Base-by-base conservation (phyloP, 2,329 filamentous ascomycete genomes). In the Cadophora malorum region DNA sequence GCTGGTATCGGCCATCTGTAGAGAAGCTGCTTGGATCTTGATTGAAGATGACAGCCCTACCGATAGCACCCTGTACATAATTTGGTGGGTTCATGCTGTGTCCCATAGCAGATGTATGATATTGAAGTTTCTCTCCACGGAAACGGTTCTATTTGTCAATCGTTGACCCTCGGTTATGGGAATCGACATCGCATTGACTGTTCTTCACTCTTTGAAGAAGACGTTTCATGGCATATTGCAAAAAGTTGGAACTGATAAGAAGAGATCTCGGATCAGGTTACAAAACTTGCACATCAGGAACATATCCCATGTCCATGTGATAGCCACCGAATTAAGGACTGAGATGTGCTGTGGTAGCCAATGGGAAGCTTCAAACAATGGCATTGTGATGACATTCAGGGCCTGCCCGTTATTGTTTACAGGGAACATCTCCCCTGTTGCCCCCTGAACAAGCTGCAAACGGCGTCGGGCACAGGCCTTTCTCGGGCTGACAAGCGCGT, bases 311-410 rank as follows among this genome's bases (percentile, higher is more conserved):
- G 33, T 59, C 5, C 21, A 59, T 59, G 56, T 25, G 56, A 59
- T 59, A 45, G 21, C 19, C n/a, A 59, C 56, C n/a, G 35, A 41
- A 41, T 23, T 38, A 14, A 41, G 55, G 33, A 41, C 21, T 59
- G 55, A 41, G 14, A 41, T 25, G 21, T 23, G 6, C 52, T n/a
- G 52, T 55, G 52, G 25, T 33, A 33, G 21, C 33, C 56, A 59
- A 59, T 41, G 45, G 21, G 33, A 16, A 41, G 56, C 56, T 41
- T 33, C 14, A 41, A 4, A 59, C 33, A 59, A 5, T 33, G 56
- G 56, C n/a, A 41, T 41, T 41, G 35, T 45, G 56, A 28, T 59
- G 56, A 59, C 21, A 41, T 59, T 59, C 35, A 59, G 56, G 56
- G 33, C 21, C 25, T 21, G n/a, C 35, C 56, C 35, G 35, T 59